Conservation (phyloP, 331 rosid species). For the Quercus lobata region DNA sequence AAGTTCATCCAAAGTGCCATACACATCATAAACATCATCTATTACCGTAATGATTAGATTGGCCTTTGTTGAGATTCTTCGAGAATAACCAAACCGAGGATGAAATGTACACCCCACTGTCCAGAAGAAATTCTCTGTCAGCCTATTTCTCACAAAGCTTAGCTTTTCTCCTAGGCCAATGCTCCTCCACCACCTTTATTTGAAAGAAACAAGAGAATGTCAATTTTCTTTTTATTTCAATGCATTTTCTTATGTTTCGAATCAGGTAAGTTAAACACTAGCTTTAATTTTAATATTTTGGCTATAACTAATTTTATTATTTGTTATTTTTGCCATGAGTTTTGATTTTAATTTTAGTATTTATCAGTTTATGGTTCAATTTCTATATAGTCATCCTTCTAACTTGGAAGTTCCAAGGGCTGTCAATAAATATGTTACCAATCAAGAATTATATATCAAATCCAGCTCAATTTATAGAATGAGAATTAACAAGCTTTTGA, state of each 20-base stretch:
- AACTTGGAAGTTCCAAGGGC: too few species aligned
- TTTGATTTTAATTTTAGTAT: too few species aligned
- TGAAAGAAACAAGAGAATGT: background rate
- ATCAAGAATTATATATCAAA: too few species aligned
- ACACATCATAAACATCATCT: too few species aligned
- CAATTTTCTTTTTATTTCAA: background rate
- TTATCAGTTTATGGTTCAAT: background rate
- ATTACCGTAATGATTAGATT: too few species aligned
- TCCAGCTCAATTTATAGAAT: background rate
- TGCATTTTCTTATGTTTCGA: background rate
- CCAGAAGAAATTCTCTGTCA: background rate
- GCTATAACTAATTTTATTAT: too few species aligned
- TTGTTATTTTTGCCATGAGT: too few species aligned
- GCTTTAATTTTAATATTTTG: background rate
- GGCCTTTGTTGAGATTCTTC: too few species aligned
- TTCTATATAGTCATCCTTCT: background rate
- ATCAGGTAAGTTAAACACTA: background rate
- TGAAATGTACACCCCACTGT: too few species aligned
- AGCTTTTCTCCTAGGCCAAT: background rate
- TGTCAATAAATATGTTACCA: too few species aligned
- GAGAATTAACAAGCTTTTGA: constrained; percentile 21
- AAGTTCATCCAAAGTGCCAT: too few species aligned
- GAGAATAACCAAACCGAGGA: too few species aligned
- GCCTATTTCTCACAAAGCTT: constrained; percentile 2
- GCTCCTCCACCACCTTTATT: background rate